Evolutionary conservation across 176 grass and related monocot genomes (phyloP).

Genomic region (Musa itinerans): DNA sequence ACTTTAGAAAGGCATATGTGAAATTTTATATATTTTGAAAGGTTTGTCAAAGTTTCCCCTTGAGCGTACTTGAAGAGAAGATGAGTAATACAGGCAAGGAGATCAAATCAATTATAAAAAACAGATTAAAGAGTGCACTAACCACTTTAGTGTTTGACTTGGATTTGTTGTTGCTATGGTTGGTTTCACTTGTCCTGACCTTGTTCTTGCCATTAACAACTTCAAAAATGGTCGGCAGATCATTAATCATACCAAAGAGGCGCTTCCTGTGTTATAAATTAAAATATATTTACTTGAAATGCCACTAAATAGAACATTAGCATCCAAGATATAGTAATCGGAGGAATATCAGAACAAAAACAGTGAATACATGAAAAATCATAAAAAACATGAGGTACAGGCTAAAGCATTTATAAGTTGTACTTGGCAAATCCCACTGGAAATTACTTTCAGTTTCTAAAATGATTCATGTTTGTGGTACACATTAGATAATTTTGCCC

Average conservation of each 20-base stretch:
- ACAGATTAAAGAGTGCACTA: background rate
- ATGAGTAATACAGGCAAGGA: background rate
- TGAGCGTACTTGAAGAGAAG: background rate
- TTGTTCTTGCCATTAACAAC: slow-evolving; percentile 73
- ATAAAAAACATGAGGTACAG: background rate
- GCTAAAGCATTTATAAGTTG: too few relatives aligned
- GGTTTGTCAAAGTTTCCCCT: too few relatives aligned
- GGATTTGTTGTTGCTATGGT: slow-evolving; percentile 71
- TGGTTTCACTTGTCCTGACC: slow-evolving; percentile 33
- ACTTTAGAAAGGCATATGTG: too few relatives aligned
- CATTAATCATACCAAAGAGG: slow-evolving; percentile 84
- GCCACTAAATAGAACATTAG: background rate
- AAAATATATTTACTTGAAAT: background rate
- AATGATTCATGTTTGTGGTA: too few relatives aligned
- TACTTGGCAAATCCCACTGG: too few relatives aligned
- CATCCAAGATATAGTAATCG: background rate
- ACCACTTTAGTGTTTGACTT: slow-evolving; percentile 77
- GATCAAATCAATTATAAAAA: background rate
- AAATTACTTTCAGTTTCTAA: too few relatives aligned
- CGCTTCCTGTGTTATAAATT: slow-evolving; percentile 49
- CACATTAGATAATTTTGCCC: too few relatives aligned
- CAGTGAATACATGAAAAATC: background rate
- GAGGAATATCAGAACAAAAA: background rate
- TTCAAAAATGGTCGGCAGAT: slow-evolving; percentile 72
- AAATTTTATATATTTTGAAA: too few relatives aligned